Evolutionary conservation across 179 eudicot species (phyloP).

Genomic region (Actinidia chinensis): DNA sequence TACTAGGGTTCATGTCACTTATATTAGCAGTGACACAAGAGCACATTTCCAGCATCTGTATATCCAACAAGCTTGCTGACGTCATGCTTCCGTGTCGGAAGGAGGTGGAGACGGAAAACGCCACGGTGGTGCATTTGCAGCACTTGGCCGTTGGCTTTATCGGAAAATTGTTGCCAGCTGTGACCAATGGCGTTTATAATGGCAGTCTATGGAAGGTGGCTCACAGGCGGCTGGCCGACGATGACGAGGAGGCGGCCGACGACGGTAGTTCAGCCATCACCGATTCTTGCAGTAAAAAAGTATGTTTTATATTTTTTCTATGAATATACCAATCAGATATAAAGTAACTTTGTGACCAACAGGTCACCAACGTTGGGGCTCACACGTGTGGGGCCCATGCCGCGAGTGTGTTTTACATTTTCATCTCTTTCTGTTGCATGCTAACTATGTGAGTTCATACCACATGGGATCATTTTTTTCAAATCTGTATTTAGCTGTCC

Average conservation of each 20-base stretch:
- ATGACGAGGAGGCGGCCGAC: background rate
- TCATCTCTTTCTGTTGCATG: too few species aligned
- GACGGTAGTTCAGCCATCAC: background rate
- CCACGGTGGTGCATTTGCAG: slow-evolving; percentile 5
- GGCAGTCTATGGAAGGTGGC: background rate
- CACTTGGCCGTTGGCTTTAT: background rate
- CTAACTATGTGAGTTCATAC: too few species aligned
- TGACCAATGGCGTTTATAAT: background rate
- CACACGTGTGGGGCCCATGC: too few species aligned
- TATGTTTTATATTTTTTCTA: background rate
- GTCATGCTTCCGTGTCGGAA: slow-evolving; percentile 33
- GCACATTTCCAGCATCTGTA: slow-evolving; percentile 27
- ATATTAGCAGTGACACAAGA: slow-evolving; percentile 21
- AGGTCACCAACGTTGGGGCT: too few species aligned
- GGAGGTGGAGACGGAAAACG: background rate
- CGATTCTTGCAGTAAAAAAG: slow-evolving; percentile 10
- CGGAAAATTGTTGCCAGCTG: background rate
- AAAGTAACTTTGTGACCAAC: too few species aligned
- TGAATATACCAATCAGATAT: background rate
- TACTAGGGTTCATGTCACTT: slow-evolving; percentile 38
- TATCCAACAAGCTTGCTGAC: slow-evolving; percentile 21
- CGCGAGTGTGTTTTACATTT: too few species aligned
- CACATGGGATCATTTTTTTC: too few species aligned
- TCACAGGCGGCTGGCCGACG: slow-evolving; percentile 4
- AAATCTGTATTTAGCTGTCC: too few species aligned